Evolutionary conservation across 176 grass and related monocot genomes (phyloP).

Genomic region (Avena sativa): DNA sequence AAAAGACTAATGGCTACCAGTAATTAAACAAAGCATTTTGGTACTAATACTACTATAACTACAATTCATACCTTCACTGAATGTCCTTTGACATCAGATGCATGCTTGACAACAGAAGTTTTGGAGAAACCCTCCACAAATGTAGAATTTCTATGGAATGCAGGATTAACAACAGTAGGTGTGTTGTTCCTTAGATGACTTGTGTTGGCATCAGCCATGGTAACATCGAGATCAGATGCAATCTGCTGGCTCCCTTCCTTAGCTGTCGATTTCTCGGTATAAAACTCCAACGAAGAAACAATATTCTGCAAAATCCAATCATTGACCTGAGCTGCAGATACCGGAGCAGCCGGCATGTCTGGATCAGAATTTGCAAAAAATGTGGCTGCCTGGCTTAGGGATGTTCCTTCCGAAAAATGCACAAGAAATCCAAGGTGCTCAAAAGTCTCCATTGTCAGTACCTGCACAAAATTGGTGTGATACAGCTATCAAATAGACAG

Average conservation of each 20-base stretch:
- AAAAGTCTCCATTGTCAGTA: slow-evolving; percentile 88
- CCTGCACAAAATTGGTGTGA: slow-evolving; percentile 52
- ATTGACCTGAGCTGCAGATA: slow-evolving; percentile 80
- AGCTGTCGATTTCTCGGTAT: slow-evolving; percentile 61
- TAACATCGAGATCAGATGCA: slow-evolving; percentile 74
- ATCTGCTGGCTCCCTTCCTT: slow-evolving; percentile 73
- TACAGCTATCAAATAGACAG: slow-evolving; percentile 1
- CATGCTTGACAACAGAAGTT: slow-evolving; percentile 90
- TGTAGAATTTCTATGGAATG: slow-evolving; percentile 74
- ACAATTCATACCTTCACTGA: slow-evolving; percentile 73
- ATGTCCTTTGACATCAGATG: slow-evolving; percentile 84
- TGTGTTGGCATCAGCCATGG: slow-evolving; percentile 79
- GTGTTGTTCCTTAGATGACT: slow-evolving; percentile 62
- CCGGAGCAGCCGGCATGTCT: slow-evolving; percentile 88
- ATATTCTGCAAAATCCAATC: slow-evolving; percentile 91
- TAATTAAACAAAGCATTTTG: slow-evolving; percentile 12
- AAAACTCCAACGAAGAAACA: slow-evolving; percentile 72
- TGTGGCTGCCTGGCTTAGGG: slow-evolving; percentile 74
- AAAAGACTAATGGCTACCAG: background rate
- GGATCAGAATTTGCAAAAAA: slow-evolving; percentile 99
- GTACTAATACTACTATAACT: slow-evolving; percentile 12
- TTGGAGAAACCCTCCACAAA: slow-evolving; percentile 98
- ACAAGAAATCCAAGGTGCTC: slow-evolving; percentile 94
- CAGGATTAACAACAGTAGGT: slow-evolving; percentile 54
- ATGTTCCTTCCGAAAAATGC: slow-evolving; percentile 76